A percentile compares a stretch with the other conserved stretches of the same genome.
Conservation (phyloP, 2,329 filamentous ascomycete genomes). For the Arachnomyces sp. region DNA sequence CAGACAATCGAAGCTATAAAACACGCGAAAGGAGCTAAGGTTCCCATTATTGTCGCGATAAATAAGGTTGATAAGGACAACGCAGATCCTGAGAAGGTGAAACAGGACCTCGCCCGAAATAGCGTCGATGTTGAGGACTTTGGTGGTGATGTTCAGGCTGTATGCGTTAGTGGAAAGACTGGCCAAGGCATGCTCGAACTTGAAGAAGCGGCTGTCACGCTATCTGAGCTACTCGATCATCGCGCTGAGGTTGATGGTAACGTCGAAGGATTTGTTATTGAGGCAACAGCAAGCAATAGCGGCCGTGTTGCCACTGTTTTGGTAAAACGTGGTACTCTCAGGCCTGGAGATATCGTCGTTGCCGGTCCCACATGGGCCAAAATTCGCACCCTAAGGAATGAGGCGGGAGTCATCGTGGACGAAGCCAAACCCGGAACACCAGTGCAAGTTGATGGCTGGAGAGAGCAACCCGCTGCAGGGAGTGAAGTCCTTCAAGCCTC, state of each 20-base stretch:
- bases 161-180: constrained; percentile 87
- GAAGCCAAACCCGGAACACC: constrained; percentile 81
- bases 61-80: constrained; percentile 93
- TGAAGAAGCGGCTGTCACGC: constrained; percentile 78
- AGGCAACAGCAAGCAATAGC: constrained; percentile 76
- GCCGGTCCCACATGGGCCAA: constrained; percentile 83
- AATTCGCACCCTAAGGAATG: constrained; percentile 75
- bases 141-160: constrained; percentile 87
- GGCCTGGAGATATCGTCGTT: constrained; percentile 71
- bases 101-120: constrained; percentile 72
- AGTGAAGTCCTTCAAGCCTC: constrained; percentile 78
- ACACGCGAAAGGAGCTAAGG: constrained; percentile 76
- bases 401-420: constrained; percentile 62
- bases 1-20: constrained; percentile 95
- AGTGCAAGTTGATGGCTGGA: constrained; percentile 92
- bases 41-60: constrained; percentile 94
- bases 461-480: constrained; percentile 74
- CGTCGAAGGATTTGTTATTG: constrained; percentile 88
- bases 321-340: constrained; percentile 77
- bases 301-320: constrained; percentile 85
- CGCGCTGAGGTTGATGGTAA: constrained; percentile 67
- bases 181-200: constrained; percentile 84
- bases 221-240: constrained; percentile 85
- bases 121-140: constrained; percentile 90
- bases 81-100: constrained; percentile 72